Conservation (phyloP, 176 grass and related monocot genomes). For the Triticum urartu region DNA sequence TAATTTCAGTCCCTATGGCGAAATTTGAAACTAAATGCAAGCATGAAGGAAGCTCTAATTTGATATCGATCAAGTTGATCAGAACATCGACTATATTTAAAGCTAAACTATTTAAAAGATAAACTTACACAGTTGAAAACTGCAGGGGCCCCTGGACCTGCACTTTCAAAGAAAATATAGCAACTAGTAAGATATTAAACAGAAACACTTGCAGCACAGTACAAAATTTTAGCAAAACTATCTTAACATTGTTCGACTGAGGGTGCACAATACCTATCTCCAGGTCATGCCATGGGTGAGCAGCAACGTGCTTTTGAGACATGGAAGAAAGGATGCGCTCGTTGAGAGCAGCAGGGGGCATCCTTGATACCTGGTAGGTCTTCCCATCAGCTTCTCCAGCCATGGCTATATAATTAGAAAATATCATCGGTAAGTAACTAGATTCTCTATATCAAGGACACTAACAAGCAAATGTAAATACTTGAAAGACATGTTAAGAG, state of each 20-base stretch:
- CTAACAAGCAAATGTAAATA: constrained; percentile 1
- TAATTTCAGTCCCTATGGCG: not conserved
- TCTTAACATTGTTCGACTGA: not conserved
- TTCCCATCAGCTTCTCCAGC: constrained; percentile 56
- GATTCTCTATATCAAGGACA: constrained; percentile 1
- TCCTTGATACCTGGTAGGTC: constrained; percentile 24
- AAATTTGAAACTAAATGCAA: not conserved
- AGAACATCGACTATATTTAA: not conserved
- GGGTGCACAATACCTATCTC: constrained; percentile 67
- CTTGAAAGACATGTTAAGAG: not conserved
- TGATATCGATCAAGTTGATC: not conserved
- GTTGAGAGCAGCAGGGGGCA: constrained; percentile 53
- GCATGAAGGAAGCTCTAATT: not conserved
- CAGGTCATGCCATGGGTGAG: constrained; percentile 97
- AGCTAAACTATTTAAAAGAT: constrained; percentile 22
- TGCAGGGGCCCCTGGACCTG: constrained; percentile 89
- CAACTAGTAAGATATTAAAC: constrained; percentile 17
- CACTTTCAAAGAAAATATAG: constrained; percentile 25
- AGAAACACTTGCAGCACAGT: not conserved
- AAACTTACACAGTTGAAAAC: constrained; percentile 96
- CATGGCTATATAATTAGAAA: constrained; percentile 56
- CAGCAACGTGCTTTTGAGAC: constrained; percentile 69
- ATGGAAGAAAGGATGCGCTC: constrained; percentile 94
- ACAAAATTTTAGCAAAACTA: constrained; percentile 17
- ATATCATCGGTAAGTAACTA: not conserved